These are phyloP conservation scores for Antarctomyces pellizariae DNA, from an alignment of 495 filamentous ascomycete genomes.

Conservation along the genomic window DNA sequence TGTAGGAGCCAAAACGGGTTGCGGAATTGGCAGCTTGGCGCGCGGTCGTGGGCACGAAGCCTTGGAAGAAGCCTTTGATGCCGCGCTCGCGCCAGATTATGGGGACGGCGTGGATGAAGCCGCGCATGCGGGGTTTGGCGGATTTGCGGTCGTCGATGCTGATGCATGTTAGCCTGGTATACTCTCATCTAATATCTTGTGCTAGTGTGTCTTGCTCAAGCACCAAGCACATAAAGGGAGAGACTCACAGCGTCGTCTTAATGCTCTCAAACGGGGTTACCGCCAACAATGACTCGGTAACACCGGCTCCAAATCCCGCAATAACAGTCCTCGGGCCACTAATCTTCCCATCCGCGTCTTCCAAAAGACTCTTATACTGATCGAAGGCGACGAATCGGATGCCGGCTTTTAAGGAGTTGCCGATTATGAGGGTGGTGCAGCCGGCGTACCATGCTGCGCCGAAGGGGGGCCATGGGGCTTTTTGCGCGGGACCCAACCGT, in stretches of 20 bases:
- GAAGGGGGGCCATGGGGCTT: conserved; percentile 90
- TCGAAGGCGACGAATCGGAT: conserved; percentile 95
- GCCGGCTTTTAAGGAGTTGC: conserved; percentile 87
- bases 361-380: conserved; percentile 60
- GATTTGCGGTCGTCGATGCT: conserved; percentile 92
- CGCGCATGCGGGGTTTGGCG: conserved; percentile 64
- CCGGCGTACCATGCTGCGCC: conserved; percentile 92
- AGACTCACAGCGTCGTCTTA: conserved; percentile 64
- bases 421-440: conserved; percentile 90
- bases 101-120: conserved; percentile 74
- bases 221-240: neutral
- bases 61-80: conserved; percentile 82
- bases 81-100: conserved; percentile 77
- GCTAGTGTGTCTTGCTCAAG: neutral
- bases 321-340: conserved; percentile 79
- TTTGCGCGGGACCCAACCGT: conserved; percentile 51
- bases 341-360: conserved; percentile 70
- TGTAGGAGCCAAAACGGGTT: conserved; percentile 74
- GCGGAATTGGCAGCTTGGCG: conserved; percentile 89
- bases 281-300: conserved; percentile 79
- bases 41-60: conserved; percentile 84
- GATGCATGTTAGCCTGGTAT: no score
- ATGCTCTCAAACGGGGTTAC: conserved; percentile 97
- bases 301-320: conserved; percentile 82
- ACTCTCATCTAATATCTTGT: neutral